Base-by-base conservation (phyloP, 495 filamentous ascomycete genomes). In the Aspergillus avenaceus region DNA sequence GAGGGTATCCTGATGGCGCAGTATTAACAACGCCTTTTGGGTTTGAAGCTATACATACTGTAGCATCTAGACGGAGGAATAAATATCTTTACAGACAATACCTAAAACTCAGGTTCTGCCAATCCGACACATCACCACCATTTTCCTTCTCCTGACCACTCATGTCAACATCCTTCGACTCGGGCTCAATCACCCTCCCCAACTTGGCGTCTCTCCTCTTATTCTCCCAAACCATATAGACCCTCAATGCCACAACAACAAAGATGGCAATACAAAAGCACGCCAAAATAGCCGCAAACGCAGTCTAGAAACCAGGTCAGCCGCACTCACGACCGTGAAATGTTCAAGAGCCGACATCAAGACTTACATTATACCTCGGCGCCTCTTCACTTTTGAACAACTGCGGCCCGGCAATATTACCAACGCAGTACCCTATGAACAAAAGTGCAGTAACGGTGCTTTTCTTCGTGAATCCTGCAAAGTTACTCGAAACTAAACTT, bases 391-490 rank as follows among this genome's bases (percentile, higher is more conserved):
- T 50, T 22, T 63, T 42, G 43, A 67, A 73, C 23, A 70, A 63
- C 32, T 71, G 68, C 2, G 70, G 70, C 0, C 70, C 68, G 0
- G 64, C 63, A 24, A 71, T 70, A 41, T 71, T 73, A 0, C 70
- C 70, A 18, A 63, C 50, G 49, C 70, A 73, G 29, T 70, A 70
- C 8, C 56, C 64, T 13, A 65, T 55, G 27, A 73, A 70, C 53
- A 71, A 55, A 23, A 71, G 24, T 2, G 67, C 70, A 12, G 63
- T 71, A 8, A 75, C 69, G 0, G 69, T 66, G 9, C 65, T 73
- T 46, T 84, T 84, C 61, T 87, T 87, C 7, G 84, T 85, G 60
- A 82, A 84, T 5, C 83, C 82, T 4, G 80, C 80, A 0, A 85
- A 73, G 46, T 87, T 85, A 11, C 74, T 78, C 2, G 69, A 72